phyloP scores from a whole-genome alignment of 192 early-diverging fungal genomes.

The Ambispora gerdemannii region DNA sequence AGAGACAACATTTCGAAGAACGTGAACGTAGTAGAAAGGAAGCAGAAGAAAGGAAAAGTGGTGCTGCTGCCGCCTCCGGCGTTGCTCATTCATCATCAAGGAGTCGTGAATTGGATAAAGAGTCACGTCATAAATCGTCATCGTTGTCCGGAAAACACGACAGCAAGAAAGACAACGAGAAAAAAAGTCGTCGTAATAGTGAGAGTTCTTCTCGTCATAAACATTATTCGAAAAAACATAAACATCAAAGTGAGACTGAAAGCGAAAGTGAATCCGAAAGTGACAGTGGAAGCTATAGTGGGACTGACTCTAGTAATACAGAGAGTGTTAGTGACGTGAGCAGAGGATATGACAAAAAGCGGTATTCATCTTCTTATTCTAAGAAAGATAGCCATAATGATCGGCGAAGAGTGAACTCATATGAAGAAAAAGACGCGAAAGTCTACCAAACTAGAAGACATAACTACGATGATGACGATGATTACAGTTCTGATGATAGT shows the following conservation, averaged over 20 bases:
- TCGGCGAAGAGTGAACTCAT: neutral
- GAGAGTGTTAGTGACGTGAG: neutral
- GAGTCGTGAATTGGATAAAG: no score
- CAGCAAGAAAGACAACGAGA: no score
- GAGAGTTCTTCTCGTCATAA: neutral
- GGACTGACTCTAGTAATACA: neutral
- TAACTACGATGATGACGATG: neutral
- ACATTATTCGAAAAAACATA: neutral
- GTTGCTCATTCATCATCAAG: no score
- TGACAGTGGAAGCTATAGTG: no score
- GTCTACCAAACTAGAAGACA: neutral
- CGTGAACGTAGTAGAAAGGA: neutral
- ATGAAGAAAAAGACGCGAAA: neutral
- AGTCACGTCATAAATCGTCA: neutral
- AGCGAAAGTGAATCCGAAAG: neutral
- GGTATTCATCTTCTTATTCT: neutral
- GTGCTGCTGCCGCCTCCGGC: no score
- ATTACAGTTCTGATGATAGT: neutral
- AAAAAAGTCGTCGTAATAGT: neutral
- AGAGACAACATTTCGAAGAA: constrained; percentile 18
- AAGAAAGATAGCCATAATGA: neutral
- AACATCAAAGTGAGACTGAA: neutral
- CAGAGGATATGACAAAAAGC: neutral
- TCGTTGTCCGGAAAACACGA: no score
- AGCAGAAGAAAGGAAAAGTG: neutral